phyloP scores from a whole-genome alignment of 352 stramenopile genomes.

The Globisporangium uncinulatum region DNA sequence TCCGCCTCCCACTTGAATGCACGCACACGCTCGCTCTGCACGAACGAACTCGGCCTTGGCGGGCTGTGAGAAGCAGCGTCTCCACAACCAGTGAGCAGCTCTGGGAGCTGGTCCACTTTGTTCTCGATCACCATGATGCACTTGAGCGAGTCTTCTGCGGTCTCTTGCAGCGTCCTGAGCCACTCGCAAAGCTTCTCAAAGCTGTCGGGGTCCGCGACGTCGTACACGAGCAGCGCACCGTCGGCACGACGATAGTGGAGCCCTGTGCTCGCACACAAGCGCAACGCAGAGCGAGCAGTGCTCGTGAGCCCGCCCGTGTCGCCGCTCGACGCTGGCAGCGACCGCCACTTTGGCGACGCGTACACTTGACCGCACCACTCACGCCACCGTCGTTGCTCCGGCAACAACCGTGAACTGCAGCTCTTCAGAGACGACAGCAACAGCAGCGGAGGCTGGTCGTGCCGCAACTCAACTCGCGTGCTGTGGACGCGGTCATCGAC shows the following conservation, averaged over 20 bases:
- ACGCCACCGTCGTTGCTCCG: conserved; percentile 6
- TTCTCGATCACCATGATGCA: conserved; percentile 88
- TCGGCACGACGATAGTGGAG: conserved; percentile 84
- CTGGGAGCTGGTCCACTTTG: conserved; percentile 78
- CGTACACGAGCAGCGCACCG: conserved; percentile 89
- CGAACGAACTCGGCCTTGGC: conserved; percentile 26
- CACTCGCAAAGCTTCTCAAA: conserved; percentile 87
- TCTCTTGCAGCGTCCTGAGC: conserved; percentile 84
- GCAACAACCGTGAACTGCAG: conserved; percentile 9
- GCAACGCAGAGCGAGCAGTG: conserved; percentile 30
- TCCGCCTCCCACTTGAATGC: conserved; percentile 52
- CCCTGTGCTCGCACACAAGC: conserved; percentile 34
- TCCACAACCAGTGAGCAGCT: conserved; percentile 1
- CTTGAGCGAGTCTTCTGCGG: conserved; percentile 80
- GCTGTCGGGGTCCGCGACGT: conserved; percentile 81
- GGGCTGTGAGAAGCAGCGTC: not conserved
- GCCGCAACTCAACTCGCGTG: conserved; percentile 23
- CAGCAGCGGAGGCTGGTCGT: conserved; percentile 20
- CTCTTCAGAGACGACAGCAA: conserved; percentile 20
- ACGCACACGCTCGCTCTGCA: conserved; percentile 35
- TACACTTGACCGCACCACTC: not conserved
- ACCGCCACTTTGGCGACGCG: not conserved
- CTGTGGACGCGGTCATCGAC: conserved; percentile 29
- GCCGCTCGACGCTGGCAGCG: conserved; percentile 21
- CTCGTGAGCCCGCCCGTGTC: conserved; percentile 26